Percentiles rank a stretch among this genome's conserved stretches.
Evolutionary conservation across 805 yeast genomes (phyloP).

Genomic region (Kodamaea fukazawae): DNA sequence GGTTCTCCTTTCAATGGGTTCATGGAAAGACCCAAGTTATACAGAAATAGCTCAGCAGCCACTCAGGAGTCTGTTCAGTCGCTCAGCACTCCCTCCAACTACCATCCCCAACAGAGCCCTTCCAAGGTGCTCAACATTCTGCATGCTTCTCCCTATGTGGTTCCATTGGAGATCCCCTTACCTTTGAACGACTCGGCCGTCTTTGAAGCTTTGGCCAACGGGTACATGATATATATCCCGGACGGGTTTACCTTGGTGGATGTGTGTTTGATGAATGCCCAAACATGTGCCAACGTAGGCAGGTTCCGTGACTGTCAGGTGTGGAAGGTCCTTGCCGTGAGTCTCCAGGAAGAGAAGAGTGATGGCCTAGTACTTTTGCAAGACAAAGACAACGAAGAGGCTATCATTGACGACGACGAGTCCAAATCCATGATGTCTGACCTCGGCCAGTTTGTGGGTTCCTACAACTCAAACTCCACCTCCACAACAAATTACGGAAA

Average conservation of each 20-base stretch:
- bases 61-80: conserved; percentile 33
- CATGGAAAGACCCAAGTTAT: conserved; percentile 26
- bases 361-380: neutral
- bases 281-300: conserved; percentile 51
- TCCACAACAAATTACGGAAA: conserved; percentile 38
- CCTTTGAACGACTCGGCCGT: conserved; percentile 41
- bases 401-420: conserved; percentile 15
- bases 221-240: conserved; percentile 47
- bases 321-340: conserved; percentile 57
- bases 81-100: conserved; percentile 14
- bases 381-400: conserved; percentile 10
- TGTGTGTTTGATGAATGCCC: conserved; percentile 57
- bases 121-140: conserved; percentile 9
- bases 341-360: conserved; percentile 32
- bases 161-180: conserved; percentile 43
- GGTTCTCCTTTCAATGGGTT: conserved; percentile 10
- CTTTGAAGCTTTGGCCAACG: conserved; percentile 48
- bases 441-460: conserved; percentile 39
- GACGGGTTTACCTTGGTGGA: conserved; percentile 50
- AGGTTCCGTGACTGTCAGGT: conserved; percentile 56
- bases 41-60: conserved; percentile 33
- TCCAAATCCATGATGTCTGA: conserved; percentile 34
- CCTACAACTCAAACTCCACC: conserved; percentile 41
- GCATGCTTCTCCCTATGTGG: conserved; percentile 34
- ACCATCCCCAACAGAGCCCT: conserved; percentile 7